Percentiles rank a stretch among this genome's conserved stretches.
Conservation (phyloP, 495 filamentous ascomycete genomes). For the Cudoniella acicularis region DNA sequence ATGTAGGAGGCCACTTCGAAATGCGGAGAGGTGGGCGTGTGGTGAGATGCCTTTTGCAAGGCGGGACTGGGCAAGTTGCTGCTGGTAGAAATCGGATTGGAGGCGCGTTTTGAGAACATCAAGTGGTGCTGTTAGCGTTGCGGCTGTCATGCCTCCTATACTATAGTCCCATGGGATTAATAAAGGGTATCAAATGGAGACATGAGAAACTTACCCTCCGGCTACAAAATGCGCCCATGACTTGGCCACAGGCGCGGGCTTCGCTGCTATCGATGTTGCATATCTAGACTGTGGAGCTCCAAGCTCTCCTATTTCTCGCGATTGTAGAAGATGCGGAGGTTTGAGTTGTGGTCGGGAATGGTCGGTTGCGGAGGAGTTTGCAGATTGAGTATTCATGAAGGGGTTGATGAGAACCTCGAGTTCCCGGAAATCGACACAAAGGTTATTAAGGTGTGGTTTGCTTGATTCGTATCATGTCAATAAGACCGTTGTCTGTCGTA, state of each 20-base stretch:
- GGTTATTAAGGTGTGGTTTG: constrained; percentile 18
- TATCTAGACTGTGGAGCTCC: constrained; percentile 21
- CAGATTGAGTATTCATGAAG: constrained; percentile 22
- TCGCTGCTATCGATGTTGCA: constrained; percentile 24
- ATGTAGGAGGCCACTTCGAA: constrained; percentile 53
- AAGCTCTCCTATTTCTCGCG: constrained; percentile 56
- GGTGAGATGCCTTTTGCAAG: constrained; percentile 32
- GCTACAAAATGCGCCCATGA: constrained; percentile 89
- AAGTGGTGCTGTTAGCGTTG: constrained; percentile 80
- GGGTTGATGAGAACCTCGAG: constrained; percentile 13
- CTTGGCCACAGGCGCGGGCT: constrained; percentile 54
- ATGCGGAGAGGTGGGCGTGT: constrained; percentile 36
- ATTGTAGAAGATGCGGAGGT: constrained; percentile 45
- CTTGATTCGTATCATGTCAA: not conserved
- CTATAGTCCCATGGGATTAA: constrained; percentile 37
- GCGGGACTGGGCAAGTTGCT: constrained; percentile 51
- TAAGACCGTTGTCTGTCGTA: not conserved
- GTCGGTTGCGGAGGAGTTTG: not conserved
- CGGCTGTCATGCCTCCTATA: constrained; percentile 81
- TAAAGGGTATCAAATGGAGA: constrained; percentile 10
- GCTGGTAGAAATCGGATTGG: constrained; percentile 87
- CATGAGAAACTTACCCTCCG: constrained; percentile 60
- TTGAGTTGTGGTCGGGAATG: not conserved
- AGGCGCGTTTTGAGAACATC: constrained; percentile 89
- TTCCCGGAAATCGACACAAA: constrained; percentile 22